Base-by-base conservation (phyloP, 345 rosid species). In the Noccaea caerulescens region DNA sequence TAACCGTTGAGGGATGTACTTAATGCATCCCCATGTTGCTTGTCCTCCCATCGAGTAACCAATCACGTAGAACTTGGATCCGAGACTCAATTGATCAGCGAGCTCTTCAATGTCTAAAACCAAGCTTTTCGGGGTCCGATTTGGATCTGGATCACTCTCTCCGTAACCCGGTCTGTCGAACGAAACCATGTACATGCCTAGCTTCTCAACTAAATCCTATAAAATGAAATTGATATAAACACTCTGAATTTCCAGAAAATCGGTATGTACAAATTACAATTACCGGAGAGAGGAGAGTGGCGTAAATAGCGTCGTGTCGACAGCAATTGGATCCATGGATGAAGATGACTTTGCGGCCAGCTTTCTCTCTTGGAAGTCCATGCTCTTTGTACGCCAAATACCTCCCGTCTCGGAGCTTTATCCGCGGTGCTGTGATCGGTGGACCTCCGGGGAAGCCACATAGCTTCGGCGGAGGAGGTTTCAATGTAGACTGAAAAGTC, bases 161-260 rank as follows among this genome's bases (percentile, higher is more conserved):
- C 90, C 87, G 58, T 87, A 87, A 47, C 93, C 87, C 16, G 90
- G 83, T 69, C 81, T 79, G 41, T 87, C 90, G 23, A 81, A 85
- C 11, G 85, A 82, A 52, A 87, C 83, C 14, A 81, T 14, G 74
- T 84, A 80, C 52, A 87, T 18, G 7, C 82, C 64, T 11, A 82
- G 62, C 33, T 79, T 86, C 56, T 87, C 76, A 3, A 79, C 36
- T 57, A 81, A 43, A 7, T 72, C 84, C 89, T 87, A 74, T 52
- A 66, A 65, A 39, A 56, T 1, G 20, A 57, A 65, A 7, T 0
- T 7, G 41, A 46, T 69, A 80, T 13, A 50, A 46, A 37, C 1
- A 0, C 6, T 14, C 4, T 27, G 4, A 4, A 8, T 12, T 54
- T 12, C 0, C 1, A 9, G 7, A 41, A n/a, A 8, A 36, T 2